A percentile compares a stretch with the other conserved stretches of the same genome.
Conservation (phyloP, 257 asterid genomes). For the Nicotiana otophora region DNA sequence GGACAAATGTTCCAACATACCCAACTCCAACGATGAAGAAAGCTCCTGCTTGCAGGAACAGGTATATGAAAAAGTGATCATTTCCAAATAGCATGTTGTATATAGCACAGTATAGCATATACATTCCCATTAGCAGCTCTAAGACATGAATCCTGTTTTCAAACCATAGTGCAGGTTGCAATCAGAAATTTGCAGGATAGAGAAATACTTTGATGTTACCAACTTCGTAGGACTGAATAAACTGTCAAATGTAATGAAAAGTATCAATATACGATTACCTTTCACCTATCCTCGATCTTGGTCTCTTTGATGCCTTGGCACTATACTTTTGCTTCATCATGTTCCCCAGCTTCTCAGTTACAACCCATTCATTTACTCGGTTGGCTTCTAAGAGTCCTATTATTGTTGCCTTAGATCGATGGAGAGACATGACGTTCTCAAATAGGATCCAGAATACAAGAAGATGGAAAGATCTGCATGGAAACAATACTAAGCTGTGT, state of each 20-base stretch:
- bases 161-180: constrained; percentile 11
- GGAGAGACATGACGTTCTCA: constrained; percentile 89
- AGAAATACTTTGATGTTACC: background rate
- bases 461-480: constrained; percentile 62
- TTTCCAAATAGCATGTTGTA: constrained; percentile 60
- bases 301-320: constrained; percentile 37
- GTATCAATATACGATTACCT: constrained; percentile 31
- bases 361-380: constrained; percentile 83
- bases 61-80: constrained; percentile 69
- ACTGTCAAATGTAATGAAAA: background rate
- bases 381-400: constrained; percentile 78
- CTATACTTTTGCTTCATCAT: constrained; percentile 42
- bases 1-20: constrained; percentile 64
- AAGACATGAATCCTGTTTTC: constrained; percentile 54
- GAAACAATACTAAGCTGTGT: constrained; percentile 9
- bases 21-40: constrained; percentile 72
- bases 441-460: constrained; percentile 78
- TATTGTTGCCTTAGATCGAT: constrained; percentile 81
- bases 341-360: constrained; percentile 86
- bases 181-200: background rate
- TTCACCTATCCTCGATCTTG: constrained; percentile 49
- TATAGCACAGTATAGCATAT: constrained; percentile 70
- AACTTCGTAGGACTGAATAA: constrained; percentile 1
- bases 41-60: constrained; percentile 71
- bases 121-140: constrained; percentile 77